These are phyloP conservation scores for Xylaria scruposa DNA, from an alignment of 495 filamentous ascomycete genomes.

Conservation along the genomic window DNA sequence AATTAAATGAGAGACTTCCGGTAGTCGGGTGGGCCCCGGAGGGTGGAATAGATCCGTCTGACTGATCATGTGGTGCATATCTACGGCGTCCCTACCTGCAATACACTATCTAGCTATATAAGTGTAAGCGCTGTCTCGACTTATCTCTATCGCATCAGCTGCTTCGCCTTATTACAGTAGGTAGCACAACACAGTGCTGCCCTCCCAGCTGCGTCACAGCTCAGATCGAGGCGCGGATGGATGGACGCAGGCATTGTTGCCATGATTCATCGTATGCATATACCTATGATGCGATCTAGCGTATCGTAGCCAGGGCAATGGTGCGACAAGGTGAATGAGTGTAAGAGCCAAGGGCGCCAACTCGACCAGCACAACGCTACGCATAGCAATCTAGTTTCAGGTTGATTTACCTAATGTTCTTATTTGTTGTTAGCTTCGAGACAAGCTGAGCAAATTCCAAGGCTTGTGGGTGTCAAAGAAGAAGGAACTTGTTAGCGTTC, in stretches of 20 bases:
- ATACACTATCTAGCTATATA: too few relatives aligned
- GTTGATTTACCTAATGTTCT: background rate
- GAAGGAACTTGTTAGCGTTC: background rate
- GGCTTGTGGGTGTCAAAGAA: background rate
- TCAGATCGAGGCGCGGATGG: background rate
- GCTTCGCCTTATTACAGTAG: background rate
- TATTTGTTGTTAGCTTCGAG: conserved; percentile 8
- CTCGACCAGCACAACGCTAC: background rate
- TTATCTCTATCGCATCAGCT: background rate
- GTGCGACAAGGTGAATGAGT: conserved; percentile 1
- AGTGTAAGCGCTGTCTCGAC: too few relatives aligned
- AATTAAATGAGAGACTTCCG: too few relatives aligned
- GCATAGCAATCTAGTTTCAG: conserved; percentile 8
- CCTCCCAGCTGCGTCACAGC: background rate
- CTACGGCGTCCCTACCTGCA: background rate
- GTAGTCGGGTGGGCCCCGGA: background rate
- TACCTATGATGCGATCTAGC: background rate
- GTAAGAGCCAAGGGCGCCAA: conserved; percentile 6
- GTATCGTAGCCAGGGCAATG: background rate
- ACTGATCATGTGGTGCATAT: conserved; percentile 14
- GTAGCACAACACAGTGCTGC: background rate
- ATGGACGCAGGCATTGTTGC: background rate
- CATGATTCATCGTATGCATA: background rate
- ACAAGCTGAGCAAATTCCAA: background rate
- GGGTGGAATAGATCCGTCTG: conserved; percentile 7